Base-by-base conservation (phyloP, 108 stramenopile genomes). In the Skeletonema menzelii region DNA sequence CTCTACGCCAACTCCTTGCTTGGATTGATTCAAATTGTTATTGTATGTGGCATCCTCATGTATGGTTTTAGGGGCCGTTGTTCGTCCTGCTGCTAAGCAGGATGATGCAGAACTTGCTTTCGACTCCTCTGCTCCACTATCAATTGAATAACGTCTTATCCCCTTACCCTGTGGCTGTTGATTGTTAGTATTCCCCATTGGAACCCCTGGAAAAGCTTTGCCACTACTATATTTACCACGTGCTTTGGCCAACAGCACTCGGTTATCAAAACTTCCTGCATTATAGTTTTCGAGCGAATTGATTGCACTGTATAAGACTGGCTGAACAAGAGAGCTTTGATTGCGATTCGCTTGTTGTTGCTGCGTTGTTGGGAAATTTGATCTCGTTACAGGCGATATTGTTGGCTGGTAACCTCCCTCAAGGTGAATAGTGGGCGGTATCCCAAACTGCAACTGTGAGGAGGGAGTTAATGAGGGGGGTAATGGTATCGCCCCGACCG, bases 241-340 rank as follows among this genome's bases (percentile, higher is more conserved):
- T 17, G 69, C 76, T 60, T 70, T 77, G 19, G 69, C 76, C 14
- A 69, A 31, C 19, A 77, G 27, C 30, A 70, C 37, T 31, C 65
- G 66, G 22, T 77, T 70, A 28, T 77, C 69, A 59, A 84, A 73
- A 46, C 85, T 85, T 11, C 73, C 74, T 24, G 68, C 61, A 60
- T 84, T 87, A 24, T 75, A 68, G 20, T 67, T 80, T 77, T 92
- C 91, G 22, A 92, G 58, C 24, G 86, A 87, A 37, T 86, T 88
- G 67, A 92, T 88, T 34, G 91, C 91, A 65, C 88, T 89, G 49
- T 92, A 92, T 35, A 86, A 31, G n/a, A 75, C 47, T 27, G 79
- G 82, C 28, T 70, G 69, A 2, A 76, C 69, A 55, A 60, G 75
- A 24, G 56, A 31, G 40, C 61, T 70, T 65, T 59, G 31, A 31